These are phyloP conservation scores for Geranium rotundifolium DNA, from an alignment of 345 rosid species.

Conservation along the genomic window DNA sequence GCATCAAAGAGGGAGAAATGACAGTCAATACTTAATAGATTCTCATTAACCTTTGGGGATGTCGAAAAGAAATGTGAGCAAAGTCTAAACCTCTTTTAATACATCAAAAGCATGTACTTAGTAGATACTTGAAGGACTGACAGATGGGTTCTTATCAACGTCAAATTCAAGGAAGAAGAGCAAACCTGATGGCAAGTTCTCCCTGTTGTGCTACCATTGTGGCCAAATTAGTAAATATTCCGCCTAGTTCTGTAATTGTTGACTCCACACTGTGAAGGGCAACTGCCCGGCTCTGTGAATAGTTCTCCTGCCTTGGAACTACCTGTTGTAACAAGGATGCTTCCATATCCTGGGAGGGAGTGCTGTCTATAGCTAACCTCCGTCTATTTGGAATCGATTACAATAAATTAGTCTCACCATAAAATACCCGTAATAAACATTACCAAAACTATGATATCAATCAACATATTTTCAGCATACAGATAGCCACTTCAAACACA, in stretches of 20 bases:
- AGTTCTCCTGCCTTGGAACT: constrained; percentile 64
- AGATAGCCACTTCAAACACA: neutral
- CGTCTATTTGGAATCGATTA: constrained; percentile 31
- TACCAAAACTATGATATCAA: neutral
- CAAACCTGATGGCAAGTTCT: constrained; percentile 75
- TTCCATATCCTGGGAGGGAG: constrained; percentile 68
- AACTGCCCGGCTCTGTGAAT: constrained; percentile 51
- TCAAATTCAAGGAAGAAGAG: neutral
- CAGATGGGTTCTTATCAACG: neutral
- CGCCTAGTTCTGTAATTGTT: constrained; percentile 77
- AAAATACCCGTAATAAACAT: constrained; percentile 7
- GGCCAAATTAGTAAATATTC: constrained; percentile 81
- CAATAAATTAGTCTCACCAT: neutral
- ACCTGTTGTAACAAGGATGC: constrained; percentile 87
- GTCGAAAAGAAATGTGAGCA: neutral
- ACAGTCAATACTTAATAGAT: no score
- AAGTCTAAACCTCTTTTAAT: neutral
- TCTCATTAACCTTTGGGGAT: no score
- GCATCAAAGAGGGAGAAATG: constrained; percentile 10
- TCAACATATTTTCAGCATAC: neutral
- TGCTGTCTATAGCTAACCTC: constrained; percentile 56
- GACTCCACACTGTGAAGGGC: constrained; percentile 89
- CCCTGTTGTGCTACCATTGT: constrained; percentile 90
- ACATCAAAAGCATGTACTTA: neutral
- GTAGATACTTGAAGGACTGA: neutral